Base-by-base conservation (phyloP, 768 basidiomycete genomes). In the Cyclocybe aegerita region DNA sequence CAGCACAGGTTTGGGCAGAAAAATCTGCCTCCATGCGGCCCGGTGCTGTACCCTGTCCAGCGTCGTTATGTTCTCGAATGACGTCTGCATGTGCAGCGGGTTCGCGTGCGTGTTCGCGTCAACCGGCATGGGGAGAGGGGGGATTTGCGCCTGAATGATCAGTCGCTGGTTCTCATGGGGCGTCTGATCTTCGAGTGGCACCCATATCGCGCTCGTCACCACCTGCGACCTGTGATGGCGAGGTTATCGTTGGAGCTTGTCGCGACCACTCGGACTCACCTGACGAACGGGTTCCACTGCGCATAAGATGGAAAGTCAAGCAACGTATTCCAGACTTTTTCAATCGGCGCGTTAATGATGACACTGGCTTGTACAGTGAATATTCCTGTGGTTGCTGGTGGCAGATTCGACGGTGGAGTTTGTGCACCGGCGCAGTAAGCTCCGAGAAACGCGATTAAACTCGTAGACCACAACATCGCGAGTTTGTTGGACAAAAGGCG, bases 241-340 rank as follows among this genome's bases (percentile, higher is more conserved):
- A 30, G 44, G 23, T 23, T 23, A 23, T 23, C 23, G 23, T 23
- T 23, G 23, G 23, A 23, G 23, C 23, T 23, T 23, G 23, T 23
- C 23, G 23, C 23, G 35, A 43, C 9, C 38, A 2, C 43, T 5
- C 7, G 2, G 37, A 17, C 59, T 56, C 31, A 64, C 65, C 64
- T 56, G 6, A 64, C 63, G 37, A 68, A 67, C 7, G 63, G 75
- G 43, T 65, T 78, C 82, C 82, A 83, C 56, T 80, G 71, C 1
- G 62, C 60, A 55, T 83, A 83, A 4, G 70, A 63, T 2, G 62
- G 57, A 65, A 82, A 82, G 65, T 82, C 78, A 46, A 78, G 67
- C 43, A 83, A 55, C 4, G 72, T 66, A 7, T 62, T 53, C 82
- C 82, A 83, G 4, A 79, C 80, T 29, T 62, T 54, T 35, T 77